Percentiles rank a stretch among this genome's conserved stretches.
phyloP scores from a whole-genome alignment of 257 asterid genomes.

The Paraleonurus japonicus region DNA sequence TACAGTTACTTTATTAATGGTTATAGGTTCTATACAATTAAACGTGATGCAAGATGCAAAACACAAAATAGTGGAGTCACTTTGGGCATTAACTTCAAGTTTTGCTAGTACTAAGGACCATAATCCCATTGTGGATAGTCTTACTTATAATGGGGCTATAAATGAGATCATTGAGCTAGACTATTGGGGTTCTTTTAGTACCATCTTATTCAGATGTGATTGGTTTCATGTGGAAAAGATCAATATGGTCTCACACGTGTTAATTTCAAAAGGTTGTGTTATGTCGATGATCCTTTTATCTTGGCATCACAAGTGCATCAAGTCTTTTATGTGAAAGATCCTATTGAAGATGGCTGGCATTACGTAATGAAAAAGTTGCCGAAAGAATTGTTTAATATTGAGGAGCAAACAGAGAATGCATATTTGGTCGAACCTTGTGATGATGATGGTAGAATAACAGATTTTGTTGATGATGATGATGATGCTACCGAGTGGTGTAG shows the following conservation, averaged over 20 bases:
- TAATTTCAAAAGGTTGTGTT: neutral
- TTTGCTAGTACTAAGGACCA: neutral
- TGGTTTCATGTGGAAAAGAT: slow-evolving; percentile 4
- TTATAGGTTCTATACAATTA: neutral
- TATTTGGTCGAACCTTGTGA: neutral
- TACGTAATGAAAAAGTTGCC: neutral
- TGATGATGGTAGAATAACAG: neutral
- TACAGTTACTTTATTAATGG: neutral
- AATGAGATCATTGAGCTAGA: neutral
- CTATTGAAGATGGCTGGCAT: neutral
- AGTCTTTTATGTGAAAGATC: slow-evolving; percentile 8
- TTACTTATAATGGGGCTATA: neutral
- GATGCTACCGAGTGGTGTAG: neutral
- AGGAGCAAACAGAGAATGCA: neutral
- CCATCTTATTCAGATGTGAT: neutral
- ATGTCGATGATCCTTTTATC: neutral
- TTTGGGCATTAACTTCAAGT: neutral
- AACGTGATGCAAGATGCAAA: slow-evolving; percentile 6
- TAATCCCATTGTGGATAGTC: neutral
- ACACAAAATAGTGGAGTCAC: slow-evolving; percentile 8
- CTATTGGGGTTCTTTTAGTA: neutral
- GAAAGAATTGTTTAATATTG: neutral
- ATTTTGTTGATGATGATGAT: neutral
- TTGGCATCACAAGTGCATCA: slow-evolving; percentile 11
- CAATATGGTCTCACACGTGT: neutral